Evolutionary conservation across 2,329 filamentous ascomycete species (phyloP).

Genomic region (Aspergillus chevalieri): DNA sequence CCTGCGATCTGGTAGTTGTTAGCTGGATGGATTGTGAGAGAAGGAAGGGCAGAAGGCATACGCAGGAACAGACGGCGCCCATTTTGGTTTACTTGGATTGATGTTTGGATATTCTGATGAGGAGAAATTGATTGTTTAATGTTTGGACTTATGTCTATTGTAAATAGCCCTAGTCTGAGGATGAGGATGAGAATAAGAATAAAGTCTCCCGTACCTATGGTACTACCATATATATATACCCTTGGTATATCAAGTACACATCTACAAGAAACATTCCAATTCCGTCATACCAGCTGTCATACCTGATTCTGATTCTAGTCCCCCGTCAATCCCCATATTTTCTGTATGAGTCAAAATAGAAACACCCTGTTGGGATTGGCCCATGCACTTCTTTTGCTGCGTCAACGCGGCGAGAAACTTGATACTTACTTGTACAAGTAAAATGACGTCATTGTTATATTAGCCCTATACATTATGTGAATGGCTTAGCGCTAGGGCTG

Average conservation of each 20-base stretch:
- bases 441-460: background rate
- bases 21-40: slow-evolving; percentile 14
- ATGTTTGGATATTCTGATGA: slow-evolving; percentile 2
- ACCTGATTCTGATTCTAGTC: too few relatives aligned
- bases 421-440: background rate
- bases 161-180: too few relatives aligned
- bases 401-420: background rate
- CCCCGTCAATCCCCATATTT: too few relatives aligned
- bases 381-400: too few relatives aligned
- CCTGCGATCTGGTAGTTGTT: slow-evolving; percentile 46
- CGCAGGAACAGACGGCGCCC: slow-evolving; percentile 79
- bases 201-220: too few relatives aligned
- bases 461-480: background rate
- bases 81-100: slow-evolving; percentile 46
- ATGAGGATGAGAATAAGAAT: too few relatives aligned
- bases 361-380: too few relatives aligned
- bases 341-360: too few relatives aligned
- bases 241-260: too few relatives aligned
- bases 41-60: slow-evolving; percentile 46
- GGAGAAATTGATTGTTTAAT: background rate
- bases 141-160: too few relatives aligned
- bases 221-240: background rate
- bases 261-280: background rate
- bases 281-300: background rate
- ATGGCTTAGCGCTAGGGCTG: background rate